phyloP scores from a whole-genome alignment of 164 flowering plant genomes.

The Akebia trifoliata region DNA sequence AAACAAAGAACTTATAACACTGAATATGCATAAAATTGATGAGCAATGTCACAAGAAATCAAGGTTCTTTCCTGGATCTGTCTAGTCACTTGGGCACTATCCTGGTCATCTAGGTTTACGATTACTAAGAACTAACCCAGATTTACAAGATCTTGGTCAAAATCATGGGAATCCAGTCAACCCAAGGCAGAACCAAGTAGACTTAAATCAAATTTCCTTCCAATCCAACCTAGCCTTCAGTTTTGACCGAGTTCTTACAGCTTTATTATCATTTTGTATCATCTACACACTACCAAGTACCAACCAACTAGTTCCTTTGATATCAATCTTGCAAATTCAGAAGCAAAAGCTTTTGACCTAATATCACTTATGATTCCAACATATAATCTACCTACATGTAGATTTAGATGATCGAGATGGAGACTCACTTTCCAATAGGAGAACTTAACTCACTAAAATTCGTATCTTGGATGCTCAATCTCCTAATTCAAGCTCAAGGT shows the following conservation, averaged over 20 bases:
- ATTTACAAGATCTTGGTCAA: neutral
- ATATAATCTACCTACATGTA: too few species aligned
- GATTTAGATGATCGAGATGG: too few species aligned
- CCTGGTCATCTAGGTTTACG: neutral
- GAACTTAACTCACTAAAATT: too few species aligned
- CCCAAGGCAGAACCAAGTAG: neutral
- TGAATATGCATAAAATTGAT: neutral
- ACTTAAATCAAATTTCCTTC: neutral
- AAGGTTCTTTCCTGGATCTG: neutral
- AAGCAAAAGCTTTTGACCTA: too few species aligned
- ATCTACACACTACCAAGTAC: too few species aligned
- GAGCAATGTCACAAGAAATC: neutral
- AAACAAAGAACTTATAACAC: neutral
- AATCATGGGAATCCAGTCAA: neutral
- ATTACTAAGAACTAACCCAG: neutral
- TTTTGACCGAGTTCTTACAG: neutral
- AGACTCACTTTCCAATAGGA: too few species aligned
- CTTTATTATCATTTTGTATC: too few species aligned
- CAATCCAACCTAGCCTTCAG: constrained; percentile 1
- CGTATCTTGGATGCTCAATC: neutral
- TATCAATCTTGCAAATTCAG: too few species aligned
- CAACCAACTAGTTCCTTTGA: too few species aligned
- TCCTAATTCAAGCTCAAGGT: neutral
- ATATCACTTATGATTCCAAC: too few species aligned
- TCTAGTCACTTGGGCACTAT: neutral